Conservation (phyloP, 1,284 basidiomycete species). For the Sporisorium iseilematis-ciliati region DNA sequence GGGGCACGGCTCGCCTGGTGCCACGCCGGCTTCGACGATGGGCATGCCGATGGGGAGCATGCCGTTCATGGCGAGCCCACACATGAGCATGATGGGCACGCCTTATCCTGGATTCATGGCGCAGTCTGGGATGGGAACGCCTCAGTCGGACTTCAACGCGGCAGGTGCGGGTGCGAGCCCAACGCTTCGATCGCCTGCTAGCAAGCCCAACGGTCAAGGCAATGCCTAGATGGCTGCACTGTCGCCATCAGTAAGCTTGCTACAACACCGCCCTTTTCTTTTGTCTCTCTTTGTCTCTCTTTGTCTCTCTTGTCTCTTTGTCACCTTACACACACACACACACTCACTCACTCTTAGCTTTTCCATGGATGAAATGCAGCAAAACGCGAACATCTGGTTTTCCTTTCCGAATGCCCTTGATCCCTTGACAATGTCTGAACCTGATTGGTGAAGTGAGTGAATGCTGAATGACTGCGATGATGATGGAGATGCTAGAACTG, state of each 20-base stretch:
- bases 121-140: conserved; percentile 25
- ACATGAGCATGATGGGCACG: conserved; percentile 60
- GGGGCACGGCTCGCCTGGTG: conserved; percentile 35
- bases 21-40: conserved; percentile 31
- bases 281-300: conserved; percentile 5
- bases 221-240: conserved; percentile 4
- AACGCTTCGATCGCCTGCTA: conserved; percentile 23
- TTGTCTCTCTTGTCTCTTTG: background rate
- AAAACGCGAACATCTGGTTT: conserved; percentile 19
- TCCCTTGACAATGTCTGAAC: conserved; percentile 9
- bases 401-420: background rate
- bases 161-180: conserved; percentile 20
- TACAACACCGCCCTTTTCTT: no score
- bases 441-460: conserved; percentile 2
- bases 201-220: conserved; percentile 38
- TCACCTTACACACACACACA: background rate
- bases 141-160: conserved; percentile 25
- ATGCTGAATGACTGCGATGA: background rate
- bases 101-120: conserved; percentile 47
- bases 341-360: background rate
- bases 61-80: conserved; percentile 49
- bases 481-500: background rate
- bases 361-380: conserved; percentile 1
- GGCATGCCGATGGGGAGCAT: conserved; percentile 51
- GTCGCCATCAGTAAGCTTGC: background rate